Base-by-base conservation (phyloP, 495 filamentous ascomycete species). In the Talaromyces adpressus region DNA sequence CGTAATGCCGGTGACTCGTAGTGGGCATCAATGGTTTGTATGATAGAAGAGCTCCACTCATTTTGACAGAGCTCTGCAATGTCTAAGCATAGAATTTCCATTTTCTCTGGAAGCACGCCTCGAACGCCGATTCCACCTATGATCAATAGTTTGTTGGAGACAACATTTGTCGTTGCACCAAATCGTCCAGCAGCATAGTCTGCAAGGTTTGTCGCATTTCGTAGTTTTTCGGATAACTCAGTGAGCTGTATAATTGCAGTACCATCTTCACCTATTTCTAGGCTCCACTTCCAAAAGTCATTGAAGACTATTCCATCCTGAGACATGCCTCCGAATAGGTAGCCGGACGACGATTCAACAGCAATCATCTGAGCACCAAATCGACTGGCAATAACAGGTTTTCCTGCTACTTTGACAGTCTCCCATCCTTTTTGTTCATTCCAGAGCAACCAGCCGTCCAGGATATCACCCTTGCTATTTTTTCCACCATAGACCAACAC, bases 401-500 rank as follows among this genome's bases (percentile, higher is more conserved):
- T 0, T 16, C 27, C 41, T 67, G 65, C 61, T 66, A 85, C 61
- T 62, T 77, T 12, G 66, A 85, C 59, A 4, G 67, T 65, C 60
- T 72, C 63, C 87, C 86, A 90, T 25, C 81, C 84, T 16, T 74
- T 62, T 39, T 73, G 68, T 25, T 82, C 77, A 62, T 75, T 77
- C 84, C 89, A 93, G 3, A 93, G 59, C 18, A 89, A 73, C 80
- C 84, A 92, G 2, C 82, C 86, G 29, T 79, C 72, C 22, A 89
- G 79, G 5, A 87, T 75, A 6, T 66, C 71, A 22, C 80, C 83
- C 58, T 82, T 69, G 32, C 81, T 84, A 4, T 81, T 81, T 68
- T 85, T 91, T 1, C 91, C 91, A n/a, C 89, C 89, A 70, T 84
- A 85, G 12, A 92, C 71, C 27, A 95, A 78, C 25, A 88, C 79